phyloP scores from a whole-genome alignment of 2,329 filamentous ascomycete genomes.

The Penicillium verrucosum region DNA sequence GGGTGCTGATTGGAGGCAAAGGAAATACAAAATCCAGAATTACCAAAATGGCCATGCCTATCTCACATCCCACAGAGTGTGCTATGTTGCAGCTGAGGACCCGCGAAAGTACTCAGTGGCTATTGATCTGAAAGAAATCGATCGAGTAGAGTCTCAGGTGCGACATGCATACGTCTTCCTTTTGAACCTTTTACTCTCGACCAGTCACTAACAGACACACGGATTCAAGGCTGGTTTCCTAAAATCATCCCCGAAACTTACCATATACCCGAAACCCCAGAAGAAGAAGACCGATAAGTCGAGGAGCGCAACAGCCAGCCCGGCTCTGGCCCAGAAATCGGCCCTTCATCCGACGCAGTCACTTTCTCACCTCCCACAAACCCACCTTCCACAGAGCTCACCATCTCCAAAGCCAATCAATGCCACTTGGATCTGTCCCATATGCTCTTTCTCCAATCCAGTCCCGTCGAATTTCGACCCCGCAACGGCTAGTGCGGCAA shows the following conservation, averaged over 20 bases:
- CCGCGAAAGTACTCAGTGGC: conserved; percentile 81
- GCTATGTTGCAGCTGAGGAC: conserved; percentile 87
- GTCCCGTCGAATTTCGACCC: conserved; percentile 93
- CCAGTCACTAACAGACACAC: neutral
- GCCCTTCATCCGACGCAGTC: conserved; percentile 36
- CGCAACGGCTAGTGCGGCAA: conserved; percentile 71
- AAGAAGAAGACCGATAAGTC: conserved; percentile 59
- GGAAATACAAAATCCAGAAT: conserved; percentile 90
- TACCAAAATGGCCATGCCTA: conserved; percentile 97
- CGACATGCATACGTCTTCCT: conserved; percentile 3
- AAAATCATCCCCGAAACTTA: conserved; percentile 93
- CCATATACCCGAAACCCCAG: conserved; percentile 74
- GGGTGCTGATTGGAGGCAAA: conserved; percentile 38
- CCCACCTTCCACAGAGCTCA: conserved; percentile 33
- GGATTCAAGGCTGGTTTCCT: conserved; percentile 72
- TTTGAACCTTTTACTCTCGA: conserved; percentile 13
- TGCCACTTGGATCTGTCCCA: conserved; percentile 92
- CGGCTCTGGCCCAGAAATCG: conserved; percentile 24
- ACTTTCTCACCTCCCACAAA: conserved; percentile 31
- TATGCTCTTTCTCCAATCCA: conserved; percentile 91
- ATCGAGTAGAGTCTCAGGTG: conserved; percentile 86
- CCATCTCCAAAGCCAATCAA: conserved; percentile 41
- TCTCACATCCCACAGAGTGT: conserved; percentile 89
- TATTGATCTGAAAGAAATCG: conserved; percentile 85
- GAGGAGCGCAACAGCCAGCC: conserved; percentile 50